Evolutionary conservation across 2,329 filamentous ascomycete genomes (phyloP).

Genomic region (Diaporthe sp.): DNA sequence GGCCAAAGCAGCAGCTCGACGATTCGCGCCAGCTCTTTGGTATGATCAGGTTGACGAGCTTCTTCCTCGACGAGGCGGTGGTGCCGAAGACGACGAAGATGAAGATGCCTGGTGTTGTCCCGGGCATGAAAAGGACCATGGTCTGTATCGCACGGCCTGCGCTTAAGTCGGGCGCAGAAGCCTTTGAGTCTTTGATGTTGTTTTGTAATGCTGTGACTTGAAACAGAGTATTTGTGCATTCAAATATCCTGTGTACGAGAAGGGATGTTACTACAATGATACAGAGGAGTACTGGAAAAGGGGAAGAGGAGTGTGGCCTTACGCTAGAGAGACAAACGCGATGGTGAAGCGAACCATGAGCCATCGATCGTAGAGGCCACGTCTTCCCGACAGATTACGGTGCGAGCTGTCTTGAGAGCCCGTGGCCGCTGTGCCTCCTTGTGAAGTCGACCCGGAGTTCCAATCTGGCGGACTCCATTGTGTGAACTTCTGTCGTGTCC

Average conservation of each 20-base stretch:
- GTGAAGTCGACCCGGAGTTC: constrained; percentile 33
- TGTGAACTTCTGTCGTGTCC: constrained; percentile 45
- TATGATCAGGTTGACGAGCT: constrained; percentile 42
- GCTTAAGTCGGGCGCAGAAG: constrained; percentile 42
- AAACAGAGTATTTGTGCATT: constrained; percentile 48
- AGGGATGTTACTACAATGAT: neutral
- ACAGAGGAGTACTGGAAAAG: too few species aligned
- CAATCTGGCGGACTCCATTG: constrained; percentile 44
- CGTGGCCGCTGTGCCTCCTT: constrained; percentile 23
- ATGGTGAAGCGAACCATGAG: constrained; percentile 49
- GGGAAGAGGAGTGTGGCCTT: neutral
- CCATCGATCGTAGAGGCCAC: constrained; percentile 48
- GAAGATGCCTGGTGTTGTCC: constrained; percentile 45
- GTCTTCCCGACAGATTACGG: neutral
- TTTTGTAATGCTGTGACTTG: constrained; percentile 46
- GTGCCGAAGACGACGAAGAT: constrained; percentile 46
- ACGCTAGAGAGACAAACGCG: constrained; percentile 46
- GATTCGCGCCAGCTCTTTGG: constrained; percentile 35
- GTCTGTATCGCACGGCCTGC: constrained; percentile 39
- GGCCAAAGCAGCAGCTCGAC: neutral
- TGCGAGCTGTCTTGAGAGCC: constrained; percentile 22
- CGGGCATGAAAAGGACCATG: constrained; percentile 45
- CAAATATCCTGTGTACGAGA: constrained; percentile 43
- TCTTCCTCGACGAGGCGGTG: constrained; percentile 43
- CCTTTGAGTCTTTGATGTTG: constrained; percentile 38